Percentiles rank a stretch among this genome's conserved stretches.
Conservation (phyloP, 163 green algal genomes). For the Chloromonas sp. region DNA sequence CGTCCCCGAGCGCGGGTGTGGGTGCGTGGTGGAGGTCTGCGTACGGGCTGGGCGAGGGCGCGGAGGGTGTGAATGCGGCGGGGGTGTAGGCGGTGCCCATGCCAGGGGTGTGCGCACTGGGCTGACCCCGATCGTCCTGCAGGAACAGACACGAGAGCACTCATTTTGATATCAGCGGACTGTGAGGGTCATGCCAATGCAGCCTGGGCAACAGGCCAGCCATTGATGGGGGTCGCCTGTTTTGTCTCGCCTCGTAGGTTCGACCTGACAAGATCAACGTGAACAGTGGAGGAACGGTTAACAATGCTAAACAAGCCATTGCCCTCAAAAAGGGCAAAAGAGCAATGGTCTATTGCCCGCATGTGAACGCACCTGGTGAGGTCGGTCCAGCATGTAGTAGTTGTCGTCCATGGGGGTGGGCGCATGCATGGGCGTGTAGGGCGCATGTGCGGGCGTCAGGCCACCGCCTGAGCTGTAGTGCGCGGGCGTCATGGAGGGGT, state of each 20-base stretch:
- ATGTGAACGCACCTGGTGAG: background rate
- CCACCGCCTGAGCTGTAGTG: conserved; percentile 35
- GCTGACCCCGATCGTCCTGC: background rate
- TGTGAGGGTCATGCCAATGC: background rate
- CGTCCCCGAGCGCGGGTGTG: background rate
- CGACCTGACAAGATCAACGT: background rate
- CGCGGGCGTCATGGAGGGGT: conserved; percentile 48
- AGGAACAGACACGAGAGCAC: background rate
- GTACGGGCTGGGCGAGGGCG: conserved; percentile 4
- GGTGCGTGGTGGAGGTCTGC: conserved; percentile 1
- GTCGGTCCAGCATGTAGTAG: conserved; percentile 3
- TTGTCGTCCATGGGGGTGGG: conserved; percentile 35
- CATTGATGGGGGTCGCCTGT: background rate
- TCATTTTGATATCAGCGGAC: background rate
- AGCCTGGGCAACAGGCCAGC: background rate
- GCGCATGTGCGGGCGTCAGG: conserved; percentile 26
- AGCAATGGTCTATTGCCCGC: too few relatives aligned
- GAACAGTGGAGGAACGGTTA: background rate
- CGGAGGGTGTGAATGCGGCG: background rate
- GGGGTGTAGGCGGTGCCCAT: conserved; percentile 6
- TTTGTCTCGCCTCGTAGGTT: background rate
- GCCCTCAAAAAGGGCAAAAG: conserved; percentile 18
- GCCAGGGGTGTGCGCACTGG: conserved; percentile 19
- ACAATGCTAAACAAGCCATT: background rate
- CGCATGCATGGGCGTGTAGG: conserved; percentile 41